Percentiles rank a stretch among this genome's conserved stretches.
Conservation (phyloP, 805 yeast genomes). For the Kuraishia molischiana region DNA sequence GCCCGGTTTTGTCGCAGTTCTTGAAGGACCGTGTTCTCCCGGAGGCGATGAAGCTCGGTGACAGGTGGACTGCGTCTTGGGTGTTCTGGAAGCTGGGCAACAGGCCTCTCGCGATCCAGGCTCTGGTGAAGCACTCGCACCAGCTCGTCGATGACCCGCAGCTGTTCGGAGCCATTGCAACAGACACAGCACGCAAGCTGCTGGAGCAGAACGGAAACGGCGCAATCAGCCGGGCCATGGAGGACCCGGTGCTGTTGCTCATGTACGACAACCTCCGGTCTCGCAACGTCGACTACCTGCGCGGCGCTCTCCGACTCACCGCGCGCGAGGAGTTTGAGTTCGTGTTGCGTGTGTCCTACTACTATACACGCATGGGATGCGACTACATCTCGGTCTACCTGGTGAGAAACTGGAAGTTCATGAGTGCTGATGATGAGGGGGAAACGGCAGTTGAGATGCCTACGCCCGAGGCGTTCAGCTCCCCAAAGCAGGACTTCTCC, state of each 20-base stretch:
- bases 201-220: background rate
- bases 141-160: slow-evolving; percentile 12
- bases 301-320: slow-evolving; percentile 36
- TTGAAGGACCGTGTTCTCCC: slow-evolving; percentile 46
- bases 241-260: slow-evolving; percentile 74
- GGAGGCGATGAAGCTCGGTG: slow-evolving; percentile 47
- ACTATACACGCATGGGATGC: slow-evolving; percentile 87
- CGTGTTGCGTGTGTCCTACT: slow-evolving; percentile 50
- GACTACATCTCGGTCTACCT: slow-evolving; percentile 62
- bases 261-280: slow-evolving; percentile 55
- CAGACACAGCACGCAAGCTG: background rate
- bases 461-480: slow-evolving; percentile 2
- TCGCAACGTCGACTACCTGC: slow-evolving; percentile 35
- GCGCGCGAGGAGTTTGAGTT: slow-evolving; percentile 46
- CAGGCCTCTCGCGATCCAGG: slow-evolving; percentile 44
- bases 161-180: background rate
- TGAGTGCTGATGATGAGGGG: background rate
- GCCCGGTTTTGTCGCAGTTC: slow-evolving; percentile 39
- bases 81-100: slow-evolving; percentile 58
- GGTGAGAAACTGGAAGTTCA: slow-evolving; percentile 60
- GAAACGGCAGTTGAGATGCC: background rate
- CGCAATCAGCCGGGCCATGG: slow-evolving; percentile 14
- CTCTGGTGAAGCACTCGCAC: slow-evolving; percentile 49
- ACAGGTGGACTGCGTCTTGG: slow-evolving; percentile 79
- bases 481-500: slow-evolving; percentile 2